A percentile compares a stretch with the other conserved stretches of the same genome.
These are phyloP conservation scores for Saccharum officinarum DNA, from an alignment of 176 grass and related monocot species.

Conservation along the genomic window DNA sequence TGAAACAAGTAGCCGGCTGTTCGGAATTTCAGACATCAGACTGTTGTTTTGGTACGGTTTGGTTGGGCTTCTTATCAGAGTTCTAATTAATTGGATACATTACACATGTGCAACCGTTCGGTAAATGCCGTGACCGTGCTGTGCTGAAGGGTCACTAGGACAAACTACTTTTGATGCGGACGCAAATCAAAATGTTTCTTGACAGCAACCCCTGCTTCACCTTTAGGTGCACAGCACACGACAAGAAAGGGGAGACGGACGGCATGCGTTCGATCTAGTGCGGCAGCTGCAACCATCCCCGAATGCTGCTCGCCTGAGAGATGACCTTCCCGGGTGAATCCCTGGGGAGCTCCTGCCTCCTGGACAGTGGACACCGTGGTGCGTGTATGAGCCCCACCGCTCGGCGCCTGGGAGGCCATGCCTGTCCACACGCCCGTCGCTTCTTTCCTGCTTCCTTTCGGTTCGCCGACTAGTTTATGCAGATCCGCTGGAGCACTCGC, in stretches of 20 bases:
- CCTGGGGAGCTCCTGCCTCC: neutral
- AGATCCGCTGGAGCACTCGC: neutral
- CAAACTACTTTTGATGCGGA: too few relatives aligned
- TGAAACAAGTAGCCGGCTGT: neutral
- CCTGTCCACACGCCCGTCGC: neutral
- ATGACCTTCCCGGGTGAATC: constrained; percentile 45
- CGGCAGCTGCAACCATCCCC: constrained; percentile 26
- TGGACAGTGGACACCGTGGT: neutral
- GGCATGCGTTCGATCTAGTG: neutral
- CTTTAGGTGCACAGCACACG: neutral
- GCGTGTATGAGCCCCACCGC: neutral
- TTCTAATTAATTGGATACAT: too few relatives aligned
- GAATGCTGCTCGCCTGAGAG: constrained; percentile 35
- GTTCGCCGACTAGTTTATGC: neutral
- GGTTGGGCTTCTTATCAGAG: too few relatives aligned
- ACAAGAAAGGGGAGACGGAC: neutral
- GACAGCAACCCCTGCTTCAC: neutral
- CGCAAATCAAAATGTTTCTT: too few relatives aligned
- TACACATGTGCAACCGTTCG: neutral
- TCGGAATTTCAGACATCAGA: too few relatives aligned
- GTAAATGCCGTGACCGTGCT: neutral
- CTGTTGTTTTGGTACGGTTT: too few relatives aligned
- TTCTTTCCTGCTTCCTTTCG: constrained; percentile 24
- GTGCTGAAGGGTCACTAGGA: neutral
- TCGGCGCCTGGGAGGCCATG: neutral